Conservation (phyloP, 495 filamentous ascomycete species). For the Talaromyces proteolyticus region DNA sequence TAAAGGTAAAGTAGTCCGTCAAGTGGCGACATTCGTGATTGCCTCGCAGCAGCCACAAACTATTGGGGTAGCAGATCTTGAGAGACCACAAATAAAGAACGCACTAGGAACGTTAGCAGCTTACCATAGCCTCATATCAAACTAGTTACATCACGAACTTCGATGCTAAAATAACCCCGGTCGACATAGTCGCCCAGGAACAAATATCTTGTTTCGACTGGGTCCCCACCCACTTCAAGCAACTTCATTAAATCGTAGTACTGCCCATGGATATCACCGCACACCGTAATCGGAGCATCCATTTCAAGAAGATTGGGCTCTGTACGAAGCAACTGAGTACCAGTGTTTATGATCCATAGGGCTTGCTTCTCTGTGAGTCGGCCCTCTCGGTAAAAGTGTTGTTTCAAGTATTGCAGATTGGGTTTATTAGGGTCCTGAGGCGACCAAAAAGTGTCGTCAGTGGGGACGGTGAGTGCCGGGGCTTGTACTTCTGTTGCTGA, state of each 20-base stretch:
- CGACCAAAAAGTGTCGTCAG: conserved; percentile 73
- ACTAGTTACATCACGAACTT: conserved; percentile 46
- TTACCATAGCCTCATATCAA: neutral
- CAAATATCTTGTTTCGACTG: conserved; percentile 90
- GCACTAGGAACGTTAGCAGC: conserved; percentile 47
- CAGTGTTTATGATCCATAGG: conserved; percentile 84
- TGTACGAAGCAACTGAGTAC: conserved; percentile 72
- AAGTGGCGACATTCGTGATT: conserved; percentile 98
- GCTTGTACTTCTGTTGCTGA: conserved; percentile 83
- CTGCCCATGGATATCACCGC: conserved; percentile 96
- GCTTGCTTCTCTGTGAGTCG: conserved; percentile 96
- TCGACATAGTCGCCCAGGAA: conserved; percentile 98
- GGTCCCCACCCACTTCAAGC: conserved; percentile 96
- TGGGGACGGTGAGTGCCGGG: conserved; percentile 84
- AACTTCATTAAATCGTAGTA: conserved; percentile 99
- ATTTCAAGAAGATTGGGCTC: conserved; percentile 98
- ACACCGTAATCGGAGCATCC: conserved; percentile 98
- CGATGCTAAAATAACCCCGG: conserved; percentile 96
- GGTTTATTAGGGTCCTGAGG: conserved; percentile 82
- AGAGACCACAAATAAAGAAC: conserved; percentile 96
- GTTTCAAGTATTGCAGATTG: conserved; percentile 89
- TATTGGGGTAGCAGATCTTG: conserved; percentile 99
- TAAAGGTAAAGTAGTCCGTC: conserved; percentile 99
- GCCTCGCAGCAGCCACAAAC: conserved; percentile 91
- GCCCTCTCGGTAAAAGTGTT: conserved; percentile 96